Conservation (phyloP, 768 basidiomycete genomes). For the Pulveroboletus sp. region DNA sequence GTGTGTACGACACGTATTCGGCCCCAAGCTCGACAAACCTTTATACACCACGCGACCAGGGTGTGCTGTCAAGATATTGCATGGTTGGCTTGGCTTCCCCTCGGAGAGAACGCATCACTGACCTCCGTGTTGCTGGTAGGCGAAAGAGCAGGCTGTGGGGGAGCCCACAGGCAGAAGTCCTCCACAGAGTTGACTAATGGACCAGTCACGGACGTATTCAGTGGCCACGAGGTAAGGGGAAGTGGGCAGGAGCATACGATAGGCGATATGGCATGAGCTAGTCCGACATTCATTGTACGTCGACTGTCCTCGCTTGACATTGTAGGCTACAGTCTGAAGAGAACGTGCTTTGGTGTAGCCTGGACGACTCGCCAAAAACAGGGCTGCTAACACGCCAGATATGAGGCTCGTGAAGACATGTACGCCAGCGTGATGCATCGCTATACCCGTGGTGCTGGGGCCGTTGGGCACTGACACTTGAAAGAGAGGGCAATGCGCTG, state of each 20-base stretch:
- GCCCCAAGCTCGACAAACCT: slow-evolving; percentile 27
- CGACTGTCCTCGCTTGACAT: slow-evolving; percentile 53
- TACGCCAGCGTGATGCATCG: slow-evolving; percentile 18
- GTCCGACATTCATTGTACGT: slow-evolving; percentile 67
- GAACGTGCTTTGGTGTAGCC: slow-evolving; percentile 44
- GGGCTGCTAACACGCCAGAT: slow-evolving; percentile 15
- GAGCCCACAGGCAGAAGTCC: slow-evolving; percentile 50
- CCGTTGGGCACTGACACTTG: slow-evolving; percentile 3
- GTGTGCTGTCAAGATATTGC: slow-evolving; percentile 31
- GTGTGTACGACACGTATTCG: neutral
- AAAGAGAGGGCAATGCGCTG: slow-evolving; percentile 5
- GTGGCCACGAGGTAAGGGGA: neutral
- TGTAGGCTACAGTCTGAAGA: slow-evolving; percentile 43
- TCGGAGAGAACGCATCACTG: slow-evolving; percentile 11
- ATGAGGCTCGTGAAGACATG: slow-evolving; percentile 20
- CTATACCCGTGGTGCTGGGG: slow-evolving; percentile 13
- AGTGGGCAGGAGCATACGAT: slow-evolving; percentile 35
- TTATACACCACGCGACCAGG: slow-evolving; percentile 51
- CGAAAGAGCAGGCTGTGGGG: slow-evolving; percentile 48
- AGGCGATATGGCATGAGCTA: slow-evolving; percentile 60
- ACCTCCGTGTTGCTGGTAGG: slow-evolving; percentile 63
- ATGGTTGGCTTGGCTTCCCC: slow-evolving; percentile 12
- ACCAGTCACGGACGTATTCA: neutral
- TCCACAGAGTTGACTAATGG: slow-evolving; percentile 51
- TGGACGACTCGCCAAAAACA: slow-evolving; percentile 12